Evolutionary conservation across 2,329 filamentous ascomycete species (phyloP).

Genomic region (Pestalotiopsis sp.): DNA sequence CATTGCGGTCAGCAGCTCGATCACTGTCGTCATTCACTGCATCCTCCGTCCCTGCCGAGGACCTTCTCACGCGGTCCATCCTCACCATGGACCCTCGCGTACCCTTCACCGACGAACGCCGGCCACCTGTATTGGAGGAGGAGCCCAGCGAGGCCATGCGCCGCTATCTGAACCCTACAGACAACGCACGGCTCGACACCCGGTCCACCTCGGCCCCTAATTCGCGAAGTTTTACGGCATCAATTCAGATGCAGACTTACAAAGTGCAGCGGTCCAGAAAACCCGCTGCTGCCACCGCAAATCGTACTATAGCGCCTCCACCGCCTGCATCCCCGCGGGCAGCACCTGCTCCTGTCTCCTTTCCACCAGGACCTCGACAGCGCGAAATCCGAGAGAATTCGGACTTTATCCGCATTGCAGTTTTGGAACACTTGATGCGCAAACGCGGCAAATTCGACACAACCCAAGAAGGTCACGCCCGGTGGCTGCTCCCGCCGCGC

Average conservation of each 20-base stretch:
- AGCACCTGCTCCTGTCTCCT: constrained; percentile 35
- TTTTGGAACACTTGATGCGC: constrained; percentile 75
- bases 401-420: constrained; percentile 71
- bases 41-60: constrained; percentile 66
- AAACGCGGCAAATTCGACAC: constrained; percentile 68
- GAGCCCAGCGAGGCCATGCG: constrained; percentile 68
- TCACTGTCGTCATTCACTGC: constrained; percentile 66
- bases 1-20: constrained; percentile 65
- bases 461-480: constrained; percentile 67
- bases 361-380: constrained; percentile 56
- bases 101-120: constrained; percentile 69
- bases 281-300: constrained; percentile 27
- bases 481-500: constrained; percentile 69
- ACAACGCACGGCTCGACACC: constrained; percentile 47
- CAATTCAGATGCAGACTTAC: constrained; percentile 75
- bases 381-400: constrained; percentile 72
- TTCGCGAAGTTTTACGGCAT: constrained; percentile 59
- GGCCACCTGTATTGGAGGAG: constrained; percentile 64
- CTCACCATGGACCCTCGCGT: constrained; percentile 68
- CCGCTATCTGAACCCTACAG: constrained; percentile 69
- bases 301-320: constrained; percentile 30
- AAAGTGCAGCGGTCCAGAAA: constrained; percentile 56
- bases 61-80: constrained; percentile 69
- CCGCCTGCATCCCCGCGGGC: constrained; percentile 27
- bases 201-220: constrained; percentile 27